Evolutionary conservation across 495 filamentous ascomycete genomes (phyloP).

Genomic region (Daldinia caldariorum): DNA sequence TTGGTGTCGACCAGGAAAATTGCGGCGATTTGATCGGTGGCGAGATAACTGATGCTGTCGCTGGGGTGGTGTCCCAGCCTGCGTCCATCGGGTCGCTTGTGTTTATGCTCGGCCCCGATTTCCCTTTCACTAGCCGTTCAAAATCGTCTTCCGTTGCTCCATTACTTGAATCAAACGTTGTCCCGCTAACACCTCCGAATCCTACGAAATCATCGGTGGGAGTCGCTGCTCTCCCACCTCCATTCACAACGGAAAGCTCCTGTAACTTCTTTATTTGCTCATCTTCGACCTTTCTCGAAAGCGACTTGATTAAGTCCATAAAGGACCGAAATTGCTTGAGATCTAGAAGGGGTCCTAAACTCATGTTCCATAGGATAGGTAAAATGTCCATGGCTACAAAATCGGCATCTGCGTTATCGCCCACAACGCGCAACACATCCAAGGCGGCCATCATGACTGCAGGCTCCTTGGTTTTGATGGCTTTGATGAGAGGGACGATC

Average conservation of each 20-base stretch:
- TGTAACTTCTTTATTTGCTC: conserved; percentile 89
- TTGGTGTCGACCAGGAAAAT: conserved; percentile 71
- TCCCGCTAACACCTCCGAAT: conserved; percentile 62
- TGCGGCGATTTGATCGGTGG: conserved; percentile 53
- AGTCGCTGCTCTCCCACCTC: conserved; percentile 48
- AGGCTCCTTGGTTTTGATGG: conserved; percentile 96
- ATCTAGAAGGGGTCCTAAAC: conserved; percentile 86
- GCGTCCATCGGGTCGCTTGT: conserved; percentile 52
- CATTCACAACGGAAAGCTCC: conserved; percentile 70
- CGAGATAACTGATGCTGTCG: conserved; percentile 39
- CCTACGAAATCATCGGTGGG: conserved; percentile 67
- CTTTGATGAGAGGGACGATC: conserved; percentile 87
- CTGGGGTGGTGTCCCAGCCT: conserved; percentile 54
- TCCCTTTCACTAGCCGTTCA: conserved; percentile 85
- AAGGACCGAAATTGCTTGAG: conserved; percentile 87
- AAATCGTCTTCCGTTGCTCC: conserved; percentile 76
- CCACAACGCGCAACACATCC: conserved; percentile 82
- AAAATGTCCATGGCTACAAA: conserved; percentile 92
- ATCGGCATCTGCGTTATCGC: conserved; percentile 84
- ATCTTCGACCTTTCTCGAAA: conserved; percentile 82
- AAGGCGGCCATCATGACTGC: conserved; percentile 97
- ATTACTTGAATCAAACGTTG: conserved; percentile 58
- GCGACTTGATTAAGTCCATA: conserved; percentile 82
- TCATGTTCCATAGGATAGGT: conserved; percentile 91
- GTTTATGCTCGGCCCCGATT: conserved; percentile 22